Percentiles rank a stretch among this genome's conserved stretches.
Evolutionary conservation across 148 eudicot genomes (phyloP).

Genomic region (Silene conica): DNA sequence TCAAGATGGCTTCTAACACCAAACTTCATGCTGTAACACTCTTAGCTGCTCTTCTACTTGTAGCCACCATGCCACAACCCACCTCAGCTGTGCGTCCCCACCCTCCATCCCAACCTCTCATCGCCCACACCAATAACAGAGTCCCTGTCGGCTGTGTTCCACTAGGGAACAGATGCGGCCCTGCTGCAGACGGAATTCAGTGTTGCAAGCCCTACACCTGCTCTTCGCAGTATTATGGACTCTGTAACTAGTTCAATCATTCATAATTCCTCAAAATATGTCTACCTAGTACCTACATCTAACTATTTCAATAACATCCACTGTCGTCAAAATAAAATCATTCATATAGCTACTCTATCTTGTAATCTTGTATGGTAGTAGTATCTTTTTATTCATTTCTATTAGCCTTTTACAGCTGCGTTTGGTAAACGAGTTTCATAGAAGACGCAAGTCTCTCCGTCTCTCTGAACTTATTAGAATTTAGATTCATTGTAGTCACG

Average conservation of each 20-base stretch:
- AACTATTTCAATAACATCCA: too few species aligned
- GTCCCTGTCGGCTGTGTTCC: slow-evolving; percentile 3
- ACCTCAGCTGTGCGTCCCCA: slow-evolving; percentile 7
- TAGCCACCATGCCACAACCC: slow-evolving; percentile 4
- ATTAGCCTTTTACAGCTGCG: too few species aligned
- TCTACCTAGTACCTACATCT: too few species aligned
- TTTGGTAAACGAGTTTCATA: too few species aligned
- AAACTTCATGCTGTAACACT: background rate
- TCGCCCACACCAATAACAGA: background rate
- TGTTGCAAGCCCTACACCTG: slow-evolving; percentile 7
- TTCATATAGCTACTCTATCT: too few species aligned
- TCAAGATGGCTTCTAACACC: background rate
- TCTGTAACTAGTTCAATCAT: background rate
- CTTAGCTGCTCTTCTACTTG: background rate
- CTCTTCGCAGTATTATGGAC: background rate
- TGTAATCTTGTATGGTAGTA: too few species aligned
- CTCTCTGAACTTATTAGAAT: background rate
- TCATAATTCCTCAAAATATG: background rate
- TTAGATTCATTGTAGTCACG: too few species aligned
- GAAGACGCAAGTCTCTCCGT: background rate
- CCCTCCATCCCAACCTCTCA: background rate
- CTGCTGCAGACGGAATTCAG: background rate
- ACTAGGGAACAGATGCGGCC: slow-evolving; percentile 4
- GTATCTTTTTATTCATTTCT: too few species aligned
- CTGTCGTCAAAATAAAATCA: too few species aligned